A percentile compares a stretch with the other conserved stretches of the same genome.
Conservation (phyloP, 2,329 filamentous ascomycete species). For the Ascocoryne sarcoides region DNA sequence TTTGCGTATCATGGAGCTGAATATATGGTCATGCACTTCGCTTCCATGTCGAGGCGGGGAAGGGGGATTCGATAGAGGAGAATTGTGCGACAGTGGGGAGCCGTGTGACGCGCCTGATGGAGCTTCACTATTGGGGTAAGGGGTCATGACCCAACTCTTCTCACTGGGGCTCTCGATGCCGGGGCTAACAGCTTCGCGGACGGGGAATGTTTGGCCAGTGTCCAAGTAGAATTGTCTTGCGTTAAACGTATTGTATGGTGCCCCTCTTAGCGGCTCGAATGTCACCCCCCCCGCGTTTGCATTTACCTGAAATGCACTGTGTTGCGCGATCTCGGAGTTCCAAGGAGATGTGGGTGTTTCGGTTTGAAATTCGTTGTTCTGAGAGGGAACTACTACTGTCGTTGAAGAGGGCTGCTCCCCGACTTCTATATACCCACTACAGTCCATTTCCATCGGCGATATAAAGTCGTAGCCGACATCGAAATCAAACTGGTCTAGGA, state of each 20-base stretch:
- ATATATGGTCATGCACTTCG: conserved; percentile 21
- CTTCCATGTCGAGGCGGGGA: conserved; percentile 14
- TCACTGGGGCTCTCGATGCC: conserved; percentile 13
- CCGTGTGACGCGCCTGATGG: conserved; percentile 10
- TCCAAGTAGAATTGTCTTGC: conserved; percentile 67
- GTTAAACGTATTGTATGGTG: conserved; percentile 54
- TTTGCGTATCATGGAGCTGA: conserved; percentile 18
- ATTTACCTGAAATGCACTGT: conserved; percentile 10
- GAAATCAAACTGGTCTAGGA: conserved; percentile 9
- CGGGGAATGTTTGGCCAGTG: conserved; percentile 20
- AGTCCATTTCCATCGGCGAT: background rate
- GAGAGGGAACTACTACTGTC: conserved; percentile 1
- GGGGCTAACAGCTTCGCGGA: conserved; percentile 11
- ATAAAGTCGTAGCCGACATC: conserved; percentile 9
- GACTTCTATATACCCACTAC: background rate
- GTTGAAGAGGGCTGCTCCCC: conserved; percentile 10
- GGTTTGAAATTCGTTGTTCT: conserved; percentile 4
- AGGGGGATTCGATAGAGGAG: conserved; percentile 12
- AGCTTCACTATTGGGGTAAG: conserved; percentile 11
- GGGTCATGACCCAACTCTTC: conserved; percentile 18
- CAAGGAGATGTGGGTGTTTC: conserved; percentile 18
- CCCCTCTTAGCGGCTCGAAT: conserved; percentile 48
- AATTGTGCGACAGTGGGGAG: conserved; percentile 13
- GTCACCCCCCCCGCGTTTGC: conserved; percentile 10
- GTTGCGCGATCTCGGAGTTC: conserved; percentile 15